These are phyloP conservation scores for Ceratobasidium sp. DNA, from an alignment of 1,284 basidiomycete genomes.

Conservation along the genomic window DNA sequence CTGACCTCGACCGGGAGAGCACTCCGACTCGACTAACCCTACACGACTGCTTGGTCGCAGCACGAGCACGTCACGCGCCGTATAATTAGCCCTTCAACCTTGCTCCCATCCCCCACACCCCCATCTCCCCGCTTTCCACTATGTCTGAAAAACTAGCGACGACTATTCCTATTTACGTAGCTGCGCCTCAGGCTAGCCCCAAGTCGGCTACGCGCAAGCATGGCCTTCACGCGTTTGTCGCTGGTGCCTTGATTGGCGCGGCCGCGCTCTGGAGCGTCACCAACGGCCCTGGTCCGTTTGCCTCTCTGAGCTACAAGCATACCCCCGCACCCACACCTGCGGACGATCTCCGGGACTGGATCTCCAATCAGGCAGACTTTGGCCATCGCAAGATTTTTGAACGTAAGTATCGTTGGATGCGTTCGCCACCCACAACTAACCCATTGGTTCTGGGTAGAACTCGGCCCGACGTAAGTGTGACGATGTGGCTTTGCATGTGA, in stretches of 20 bases:
- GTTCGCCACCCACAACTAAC: not conserved
- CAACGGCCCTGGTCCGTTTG: not conserved
- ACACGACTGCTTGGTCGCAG: not conserved
- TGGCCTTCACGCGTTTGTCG: not conserved
- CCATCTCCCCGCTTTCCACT: not conserved
- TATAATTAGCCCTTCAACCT: not conserved
- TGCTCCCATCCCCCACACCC: not conserved
- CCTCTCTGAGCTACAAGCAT: not conserved
- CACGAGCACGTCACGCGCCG: not conserved
- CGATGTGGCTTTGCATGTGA: not conserved
- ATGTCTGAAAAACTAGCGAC: constrained; percentile 10
- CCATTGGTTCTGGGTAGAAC: not conserved
- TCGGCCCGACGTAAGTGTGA: constrained; percentile 1
- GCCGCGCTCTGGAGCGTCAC: not conserved
- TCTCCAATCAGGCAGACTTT: constrained; percentile 5
- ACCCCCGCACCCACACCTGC: not conserved
- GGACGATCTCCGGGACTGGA: constrained; percentile 23
- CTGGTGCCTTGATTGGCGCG: constrained; percentile 17
- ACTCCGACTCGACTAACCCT: not conserved
- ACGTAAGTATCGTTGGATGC: constrained; percentile 14
- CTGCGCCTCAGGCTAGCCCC: not conserved
- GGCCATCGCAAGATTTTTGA: constrained; percentile 26
- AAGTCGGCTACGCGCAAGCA: constrained; percentile 3
- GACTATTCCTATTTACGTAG: not conserved
- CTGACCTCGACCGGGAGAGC: not conserved